Percentiles rank a stretch among this genome's conserved stretches.
These are phyloP conservation scores for Leccinum subgranulosum DNA, from an alignment of 768 basidiomycete species.

Conservation along the genomic window DNA sequence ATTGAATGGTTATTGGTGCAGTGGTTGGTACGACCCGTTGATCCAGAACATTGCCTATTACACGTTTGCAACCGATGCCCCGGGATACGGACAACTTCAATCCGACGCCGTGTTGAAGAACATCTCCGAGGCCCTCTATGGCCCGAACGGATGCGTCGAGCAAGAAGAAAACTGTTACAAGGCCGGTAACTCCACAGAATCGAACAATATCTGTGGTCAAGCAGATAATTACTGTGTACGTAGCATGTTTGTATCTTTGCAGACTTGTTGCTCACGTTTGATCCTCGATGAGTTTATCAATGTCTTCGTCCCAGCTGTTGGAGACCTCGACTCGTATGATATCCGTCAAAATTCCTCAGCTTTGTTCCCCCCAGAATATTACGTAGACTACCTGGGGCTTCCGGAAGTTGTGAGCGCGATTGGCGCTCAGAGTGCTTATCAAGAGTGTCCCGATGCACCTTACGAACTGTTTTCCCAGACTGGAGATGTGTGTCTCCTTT, in stretches of 20 bases:
- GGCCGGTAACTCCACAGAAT: conserved; percentile 44
- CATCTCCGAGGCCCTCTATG: conserved; percentile 49
- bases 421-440: conserved; percentile 49
- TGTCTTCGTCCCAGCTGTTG: conserved; percentile 49
- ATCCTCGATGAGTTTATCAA: conserved; percentile 36
- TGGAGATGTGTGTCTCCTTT: conserved; percentile 48
- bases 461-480: conserved; percentile 44
- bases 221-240: conserved; percentile 59
- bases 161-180: conserved; percentile 56
- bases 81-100: conserved; percentile 64
- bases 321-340: conserved; percentile 52
- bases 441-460: conserved; percentile 46
- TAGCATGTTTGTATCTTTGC: not conserved
- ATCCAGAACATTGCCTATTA: conserved; percentile 61
- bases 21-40: conserved; percentile 66
- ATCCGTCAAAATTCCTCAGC: conserved; percentile 51
- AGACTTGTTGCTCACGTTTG: not conserved
- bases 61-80: conserved; percentile 57
- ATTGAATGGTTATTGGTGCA: conserved; percentile 17
- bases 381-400: conserved; percentile 43
- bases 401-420: conserved; percentile 41
- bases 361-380: conserved; percentile 56
- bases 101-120: conserved; percentile 40
- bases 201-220: conserved; percentile 46
- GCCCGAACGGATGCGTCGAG: conserved; percentile 47